phyloP scores from a whole-genome alignment of 202 grass and related monocot species.

The Zoysia matrella region DNA sequence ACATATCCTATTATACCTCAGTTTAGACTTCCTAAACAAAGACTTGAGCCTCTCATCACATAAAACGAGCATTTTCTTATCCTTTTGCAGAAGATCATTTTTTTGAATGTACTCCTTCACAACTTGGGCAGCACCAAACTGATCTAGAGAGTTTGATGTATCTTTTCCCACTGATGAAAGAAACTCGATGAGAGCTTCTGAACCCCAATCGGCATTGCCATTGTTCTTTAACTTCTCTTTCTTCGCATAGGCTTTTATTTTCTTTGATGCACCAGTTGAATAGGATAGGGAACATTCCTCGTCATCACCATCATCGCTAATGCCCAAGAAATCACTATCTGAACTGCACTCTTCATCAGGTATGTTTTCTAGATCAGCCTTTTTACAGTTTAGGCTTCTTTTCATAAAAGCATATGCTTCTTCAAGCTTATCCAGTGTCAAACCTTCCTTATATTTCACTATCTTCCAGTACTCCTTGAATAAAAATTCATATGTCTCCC shows the following conservation, averaged over 20 bases:
- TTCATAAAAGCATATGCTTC: slow-evolving; percentile 60
- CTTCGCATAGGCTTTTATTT: slow-evolving; percentile 47
- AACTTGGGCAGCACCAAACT: slow-evolving; percentile 57
- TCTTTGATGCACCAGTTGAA: slow-evolving; percentile 34
- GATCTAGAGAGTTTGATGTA: slow-evolving; percentile 59
- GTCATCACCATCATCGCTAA: slow-evolving; percentile 30
- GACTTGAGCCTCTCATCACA: slow-evolving; percentile 63
- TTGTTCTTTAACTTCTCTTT: slow-evolving; percentile 57
- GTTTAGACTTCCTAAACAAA: slow-evolving; percentile 72
- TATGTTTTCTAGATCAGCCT: slow-evolving; percentile 43
- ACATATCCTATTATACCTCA: slow-evolving; percentile 66
- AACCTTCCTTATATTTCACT: slow-evolving; percentile 65
- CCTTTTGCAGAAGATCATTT: slow-evolving; percentile 52
- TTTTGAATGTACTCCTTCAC: slow-evolving; percentile 70
- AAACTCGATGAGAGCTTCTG: slow-evolving; percentile 67
- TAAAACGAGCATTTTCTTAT: slow-evolving; percentile 63
- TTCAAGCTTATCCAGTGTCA: slow-evolving; percentile 64
- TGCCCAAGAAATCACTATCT: slow-evolving; percentile 54
- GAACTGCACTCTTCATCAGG: slow-evolving; percentile 41
- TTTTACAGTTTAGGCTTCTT: slow-evolving; percentile 30
- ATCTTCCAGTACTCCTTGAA: slow-evolving; percentile 97
- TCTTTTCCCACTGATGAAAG: slow-evolving; percentile 74
- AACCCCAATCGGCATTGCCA: slow-evolving; percentile 72
- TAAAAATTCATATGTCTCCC: slow-evolving; percentile 64
- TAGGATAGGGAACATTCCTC: slow-evolving; percentile 24